phyloP scores from a whole-genome alignment of 257 asterid species.

The Salvia hispanica region DNA sequence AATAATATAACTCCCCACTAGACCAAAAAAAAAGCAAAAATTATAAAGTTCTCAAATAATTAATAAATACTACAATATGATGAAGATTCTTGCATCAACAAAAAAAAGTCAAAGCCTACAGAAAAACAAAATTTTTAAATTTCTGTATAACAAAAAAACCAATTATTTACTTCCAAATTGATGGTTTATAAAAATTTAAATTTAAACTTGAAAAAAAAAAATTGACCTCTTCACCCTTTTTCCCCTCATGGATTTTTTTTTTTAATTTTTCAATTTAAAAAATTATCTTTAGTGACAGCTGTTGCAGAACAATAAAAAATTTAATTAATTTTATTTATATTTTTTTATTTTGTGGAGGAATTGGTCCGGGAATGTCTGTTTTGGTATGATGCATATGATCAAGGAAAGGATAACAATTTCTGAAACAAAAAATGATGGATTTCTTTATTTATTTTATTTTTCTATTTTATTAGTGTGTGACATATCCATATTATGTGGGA shows the following conservation, averaged over 20 bases:
- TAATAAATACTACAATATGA: neutral
- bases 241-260: constrained; percentile 30
- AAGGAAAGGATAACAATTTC: constrained; percentile 36
- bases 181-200: constrained; percentile 22
- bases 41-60: constrained; percentile 14
- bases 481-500: neutral
- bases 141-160: constrained; percentile 36
- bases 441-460: neutral
- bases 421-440: constrained; percentile 22
- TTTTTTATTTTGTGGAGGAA: neutral
- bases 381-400: constrained; percentile 38
- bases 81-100: constrained; percentile 29
- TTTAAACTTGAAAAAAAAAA: no score
- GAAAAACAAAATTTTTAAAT: neutral
- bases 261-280: neutral
- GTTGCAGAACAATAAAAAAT: neutral
- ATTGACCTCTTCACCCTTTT: constrained; percentile 57
- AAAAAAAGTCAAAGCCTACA: constrained; percentile 36
- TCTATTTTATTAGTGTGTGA: neutral
- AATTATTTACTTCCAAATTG: constrained; percentile 24
- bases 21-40: constrained; percentile 26
- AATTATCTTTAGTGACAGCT: constrained; percentile 38
- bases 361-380: constrained; percentile 41
- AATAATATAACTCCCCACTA: constrained; percentile 33
- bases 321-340: neutral